phyloP scores from a whole-genome alignment of 352 stramenopile species.

The Phytophthora megakarya region DNA sequence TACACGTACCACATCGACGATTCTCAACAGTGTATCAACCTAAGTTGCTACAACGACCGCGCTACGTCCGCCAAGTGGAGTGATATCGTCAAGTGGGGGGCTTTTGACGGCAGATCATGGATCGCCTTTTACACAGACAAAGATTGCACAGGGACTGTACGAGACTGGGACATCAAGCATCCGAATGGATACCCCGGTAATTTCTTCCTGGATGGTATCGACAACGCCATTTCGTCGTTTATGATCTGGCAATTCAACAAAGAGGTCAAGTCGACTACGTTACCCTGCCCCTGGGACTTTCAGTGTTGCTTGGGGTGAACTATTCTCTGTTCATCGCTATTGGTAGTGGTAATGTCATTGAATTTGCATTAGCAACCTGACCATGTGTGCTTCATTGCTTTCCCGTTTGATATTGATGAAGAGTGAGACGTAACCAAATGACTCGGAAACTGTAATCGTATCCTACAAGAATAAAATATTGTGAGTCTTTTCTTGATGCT shows the following conservation, averaged over 20 bases:
- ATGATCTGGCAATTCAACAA: constrained; percentile 38
- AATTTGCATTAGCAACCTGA: background rate
- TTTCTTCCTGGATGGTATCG: constrained; percentile 32
- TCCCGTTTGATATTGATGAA: background rate
- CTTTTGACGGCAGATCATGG: constrained; percentile 17
- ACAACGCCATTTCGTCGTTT: constrained; percentile 37
- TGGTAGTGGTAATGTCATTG: background rate
- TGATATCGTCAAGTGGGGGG: constrained; percentile 15
- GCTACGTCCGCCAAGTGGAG: constrained; percentile 33
- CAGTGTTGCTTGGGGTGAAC: background rate
- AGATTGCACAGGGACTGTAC: constrained; percentile 24
- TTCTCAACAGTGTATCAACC: constrained; percentile 33
- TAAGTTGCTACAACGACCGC: constrained; percentile 38
- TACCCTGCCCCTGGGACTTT: constrained; percentile 29
- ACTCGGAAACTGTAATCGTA: background rate
- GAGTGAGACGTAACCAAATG: background rate
- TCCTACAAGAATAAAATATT: background rate
- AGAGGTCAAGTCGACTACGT: constrained; percentile 7
- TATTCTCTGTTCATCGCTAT: background rate
- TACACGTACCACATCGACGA: constrained; percentile 30
- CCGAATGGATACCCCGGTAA: constrained; percentile 21
- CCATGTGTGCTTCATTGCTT: background rate
- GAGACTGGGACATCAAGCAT: constrained; percentile 26
- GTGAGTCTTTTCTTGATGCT: background rate
- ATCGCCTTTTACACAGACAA: constrained; percentile 38